Evolutionary conservation across 257 asterid genomes (phyloP).

Genomic region (Ilex asprella): DNA sequence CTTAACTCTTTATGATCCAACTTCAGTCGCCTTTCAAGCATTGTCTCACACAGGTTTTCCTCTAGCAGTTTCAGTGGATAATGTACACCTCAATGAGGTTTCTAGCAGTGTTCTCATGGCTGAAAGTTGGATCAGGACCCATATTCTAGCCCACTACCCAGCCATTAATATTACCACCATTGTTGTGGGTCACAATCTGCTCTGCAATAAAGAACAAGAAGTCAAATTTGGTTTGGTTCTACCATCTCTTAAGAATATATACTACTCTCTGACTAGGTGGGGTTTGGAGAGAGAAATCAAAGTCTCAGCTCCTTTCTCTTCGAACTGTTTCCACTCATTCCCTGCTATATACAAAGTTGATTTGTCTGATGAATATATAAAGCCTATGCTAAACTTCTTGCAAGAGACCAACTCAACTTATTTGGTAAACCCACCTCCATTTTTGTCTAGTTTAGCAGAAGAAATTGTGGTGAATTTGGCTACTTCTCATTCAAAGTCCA

Average conservation of each 20-base stretch:
- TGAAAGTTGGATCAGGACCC: slow-evolving; percentile 59
- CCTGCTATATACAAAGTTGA: slow-evolving; percentile 24
- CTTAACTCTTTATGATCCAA: slow-evolving; percentile 27
- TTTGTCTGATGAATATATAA: slow-evolving; percentile 26
- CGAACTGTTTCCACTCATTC: slow-evolving; percentile 37
- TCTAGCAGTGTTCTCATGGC: slow-evolving; percentile 60
- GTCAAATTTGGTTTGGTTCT: slow-evolving; percentile 25
- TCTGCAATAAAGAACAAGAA: slow-evolving; percentile 34
- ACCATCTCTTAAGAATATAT: slow-evolving; percentile 63
- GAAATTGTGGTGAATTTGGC: slow-evolving; percentile 15
- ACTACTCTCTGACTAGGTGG: slow-evolving; percentile 85
- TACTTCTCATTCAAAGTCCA: slow-evolving; percentile 30
- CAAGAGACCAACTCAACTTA: slow-evolving; percentile 44
- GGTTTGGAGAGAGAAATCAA: slow-evolving; percentile 66
- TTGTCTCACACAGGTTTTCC: slow-evolving; percentile 17
- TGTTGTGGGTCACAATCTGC: slow-evolving; percentile 43
- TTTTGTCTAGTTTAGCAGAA: slow-evolving; percentile 15
- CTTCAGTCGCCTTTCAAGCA: slow-evolving; percentile 15
- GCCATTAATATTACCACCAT: slow-evolving; percentile 48
- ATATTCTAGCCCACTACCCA: slow-evolving; percentile 65
- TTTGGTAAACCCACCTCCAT: slow-evolving; percentile 24
- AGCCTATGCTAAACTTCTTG: slow-evolving; percentile 44
- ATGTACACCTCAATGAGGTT: slow-evolving; percentile 36
- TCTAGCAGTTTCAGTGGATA: slow-evolving; percentile 44
- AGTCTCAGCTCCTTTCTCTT: slow-evolving; percentile 46